Percentiles rank a stretch among this genome's conserved stretches.
These are phyloP conservation scores for Lactifluus volemus DNA, from an alignment of 768 basidiomycete genomes.

Conservation along the genomic window DNA sequence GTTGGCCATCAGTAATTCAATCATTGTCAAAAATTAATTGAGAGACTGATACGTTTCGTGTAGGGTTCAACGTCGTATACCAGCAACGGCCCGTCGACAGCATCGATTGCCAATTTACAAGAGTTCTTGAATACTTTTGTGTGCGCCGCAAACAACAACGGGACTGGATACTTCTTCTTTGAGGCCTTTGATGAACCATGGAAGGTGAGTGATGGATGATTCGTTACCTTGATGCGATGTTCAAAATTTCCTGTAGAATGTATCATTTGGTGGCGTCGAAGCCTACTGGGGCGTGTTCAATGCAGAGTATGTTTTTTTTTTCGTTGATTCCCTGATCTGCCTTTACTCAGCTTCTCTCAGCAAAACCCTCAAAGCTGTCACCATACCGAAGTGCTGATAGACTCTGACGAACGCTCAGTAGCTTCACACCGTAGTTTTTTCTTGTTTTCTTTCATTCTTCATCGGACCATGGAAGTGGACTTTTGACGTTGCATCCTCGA, in stretches of 20 bases:
- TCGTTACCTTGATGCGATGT: not conserved
- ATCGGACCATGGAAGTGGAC: not conserved
- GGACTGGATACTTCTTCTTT: constrained; percentile 84
- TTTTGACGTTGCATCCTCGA: not conserved
- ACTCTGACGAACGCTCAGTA: not conserved
- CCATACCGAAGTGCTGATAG: constrained; percentile 47
- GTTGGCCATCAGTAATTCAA: constrained; percentile 62
- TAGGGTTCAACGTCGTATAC: constrained; percentile 55
- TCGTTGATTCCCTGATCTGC: not conserved
- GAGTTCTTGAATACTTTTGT: constrained; percentile 80
- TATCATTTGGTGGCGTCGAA: constrained; percentile 73
- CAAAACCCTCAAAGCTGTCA: constrained; percentile 63
- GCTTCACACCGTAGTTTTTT: not conserved
- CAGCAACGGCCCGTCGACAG: constrained; percentile 59
- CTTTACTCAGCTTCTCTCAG: constrained; percentile 31
- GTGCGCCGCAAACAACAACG: constrained; percentile 76
- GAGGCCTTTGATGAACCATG: constrained; percentile 77
- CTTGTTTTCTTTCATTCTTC: too few species aligned
- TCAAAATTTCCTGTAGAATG: constrained; percentile 31
- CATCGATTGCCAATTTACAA: constrained; percentile 60
- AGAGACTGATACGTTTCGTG: not conserved
- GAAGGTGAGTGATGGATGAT: constrained; percentile 42
- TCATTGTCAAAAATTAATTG: not conserved
- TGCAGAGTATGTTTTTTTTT: constrained; percentile 34
- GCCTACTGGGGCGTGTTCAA: constrained; percentile 65